Conservation (phyloP, 2,329 filamentous ascomycete genomes). For the Penicillium sp. region DNA sequence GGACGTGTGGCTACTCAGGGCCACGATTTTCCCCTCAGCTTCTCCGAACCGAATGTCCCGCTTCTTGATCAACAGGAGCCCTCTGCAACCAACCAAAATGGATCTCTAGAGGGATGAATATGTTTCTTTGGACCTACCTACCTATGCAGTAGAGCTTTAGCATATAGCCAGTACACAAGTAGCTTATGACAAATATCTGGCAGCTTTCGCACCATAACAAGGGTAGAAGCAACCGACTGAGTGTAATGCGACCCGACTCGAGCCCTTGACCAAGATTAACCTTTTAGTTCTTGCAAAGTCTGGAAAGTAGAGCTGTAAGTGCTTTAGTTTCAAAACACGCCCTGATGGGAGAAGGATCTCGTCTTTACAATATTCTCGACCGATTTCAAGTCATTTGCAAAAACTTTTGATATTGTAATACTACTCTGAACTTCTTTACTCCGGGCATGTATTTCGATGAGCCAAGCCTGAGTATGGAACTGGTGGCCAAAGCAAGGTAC, state of each 20-base stretch:
- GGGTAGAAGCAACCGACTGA: too few species aligned
- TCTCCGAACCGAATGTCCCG: neutral
- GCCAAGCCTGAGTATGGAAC: neutral
- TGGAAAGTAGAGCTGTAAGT: neutral
- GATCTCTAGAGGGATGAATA: neutral
- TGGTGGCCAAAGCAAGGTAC: too few species aligned
- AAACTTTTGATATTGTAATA: neutral
- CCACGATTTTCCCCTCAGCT: neutral
- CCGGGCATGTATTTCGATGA: neutral
- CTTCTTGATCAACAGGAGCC: neutral
- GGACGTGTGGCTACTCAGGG: neutral
- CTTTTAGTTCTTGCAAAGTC: too few species aligned
- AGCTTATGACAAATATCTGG: neutral
- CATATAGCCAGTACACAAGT: neutral
- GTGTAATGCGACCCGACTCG: too few species aligned
- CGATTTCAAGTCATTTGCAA: neutral
- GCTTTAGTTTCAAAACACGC: neutral
- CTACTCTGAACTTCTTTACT: neutral
- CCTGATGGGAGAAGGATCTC: neutral
- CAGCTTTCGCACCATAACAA: too few species aligned
- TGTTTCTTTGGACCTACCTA: neutral
- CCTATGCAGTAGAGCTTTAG: neutral
- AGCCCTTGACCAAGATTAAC: too few species aligned
- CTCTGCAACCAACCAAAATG: neutral
- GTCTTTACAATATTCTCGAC: neutral